These are phyloP conservation scores for Tinospora cordifolia DNA, from an alignment of 164 flowering plant species.

Conservation along the genomic window DNA sequence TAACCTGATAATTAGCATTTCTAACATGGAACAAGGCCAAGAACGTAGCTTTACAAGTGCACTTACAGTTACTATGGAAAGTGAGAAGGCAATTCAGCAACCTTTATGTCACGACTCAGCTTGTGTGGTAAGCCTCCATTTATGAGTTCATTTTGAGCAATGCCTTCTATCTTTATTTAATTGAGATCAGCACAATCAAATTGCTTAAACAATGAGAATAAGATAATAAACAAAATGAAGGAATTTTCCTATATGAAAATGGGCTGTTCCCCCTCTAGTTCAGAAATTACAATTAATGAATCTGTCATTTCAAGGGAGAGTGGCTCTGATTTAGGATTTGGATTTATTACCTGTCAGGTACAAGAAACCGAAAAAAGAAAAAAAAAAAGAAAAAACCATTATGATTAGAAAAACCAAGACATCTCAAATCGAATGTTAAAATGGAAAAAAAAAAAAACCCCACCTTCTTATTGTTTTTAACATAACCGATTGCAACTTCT, in stretches of 20 bases:
- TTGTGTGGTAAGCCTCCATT: too few species aligned
- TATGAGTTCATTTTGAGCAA: too few species aligned
- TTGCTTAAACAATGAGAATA: background rate
- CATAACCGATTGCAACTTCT: constrained; percentile 93
- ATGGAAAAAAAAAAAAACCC: background rate
- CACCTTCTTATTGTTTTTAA: constrained; percentile 79
- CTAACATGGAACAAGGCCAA: too few species aligned
- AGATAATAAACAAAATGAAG: background rate
- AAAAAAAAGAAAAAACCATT: background rate
- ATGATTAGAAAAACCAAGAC: constrained; percentile 1
- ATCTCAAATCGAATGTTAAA: background rate
- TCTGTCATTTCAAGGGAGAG: constrained; percentile 59
- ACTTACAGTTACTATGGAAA: too few species aligned
- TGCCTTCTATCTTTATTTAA: background rate
- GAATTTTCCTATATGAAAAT: constrained; percentile 24
- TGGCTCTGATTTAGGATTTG: constrained; percentile 64
- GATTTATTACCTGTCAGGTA: constrained; percentile 61
- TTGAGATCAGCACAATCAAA: background rate
- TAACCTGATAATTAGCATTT: too few species aligned
- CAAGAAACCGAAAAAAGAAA: too few species aligned
- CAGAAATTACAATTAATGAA: constrained; percentile 83
- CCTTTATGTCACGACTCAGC: too few species aligned
- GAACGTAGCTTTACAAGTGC: too few species aligned
- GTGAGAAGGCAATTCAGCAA: too few species aligned
- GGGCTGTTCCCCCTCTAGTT: constrained; percentile 78